Conservation (phyloP, 257 asterid species). For the Henckelia pumila region DNA sequence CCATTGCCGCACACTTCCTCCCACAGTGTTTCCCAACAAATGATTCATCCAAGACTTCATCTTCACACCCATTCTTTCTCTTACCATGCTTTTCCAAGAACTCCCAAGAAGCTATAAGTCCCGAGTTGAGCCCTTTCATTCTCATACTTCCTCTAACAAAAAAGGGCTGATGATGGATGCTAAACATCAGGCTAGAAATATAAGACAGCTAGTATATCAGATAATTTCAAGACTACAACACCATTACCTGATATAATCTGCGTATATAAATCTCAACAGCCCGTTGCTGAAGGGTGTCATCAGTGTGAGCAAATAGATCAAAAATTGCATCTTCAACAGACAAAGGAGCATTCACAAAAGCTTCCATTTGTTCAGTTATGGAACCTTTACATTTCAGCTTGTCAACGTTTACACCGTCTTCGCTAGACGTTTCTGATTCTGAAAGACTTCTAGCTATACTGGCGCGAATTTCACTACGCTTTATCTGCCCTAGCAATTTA, state of each 20-base stretch:
- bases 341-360: slow-evolving; percentile 90
- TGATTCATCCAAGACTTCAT: slow-evolving; percentile 26
- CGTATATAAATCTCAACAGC: slow-evolving; percentile 96
- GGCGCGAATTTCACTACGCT: slow-evolving; percentile 92
- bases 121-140: slow-evolving; percentile 99
- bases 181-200: slow-evolving; percentile 25
- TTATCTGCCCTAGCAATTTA: slow-evolving; percentile 93
- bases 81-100: slow-evolving; percentile 73
- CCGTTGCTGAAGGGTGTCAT: slow-evolving; percentile 95
- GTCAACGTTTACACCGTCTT: slow-evolving; percentile 94
- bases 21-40: slow-evolving; percentile 49
- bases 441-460: slow-evolving; percentile 95
- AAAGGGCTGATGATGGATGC: slow-evolving; percentile 66
- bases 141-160: slow-evolving; percentile 91
- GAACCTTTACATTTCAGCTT: slow-evolving; percentile 96
- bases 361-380: slow-evolving; percentile 93
- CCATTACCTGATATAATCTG: slow-evolving; percentile 83
- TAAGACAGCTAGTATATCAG: slow-evolving; percentile 8
- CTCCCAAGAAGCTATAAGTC: slow-evolving; percentile 97
- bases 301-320: slow-evolving; percentile 95
- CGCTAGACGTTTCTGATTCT: slow-evolving; percentile 93
- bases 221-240: slow-evolving; percentile 17
- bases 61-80: slow-evolving; percentile 44
- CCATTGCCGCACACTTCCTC: slow-evolving; percentile 95
- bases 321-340: slow-evolving; percentile 98